Percentiles rank a stretch among this genome's conserved stretches.
Conservation (phyloP, 371 early-diverging fungal species). For the Nosema muscidifuracis region DNA sequence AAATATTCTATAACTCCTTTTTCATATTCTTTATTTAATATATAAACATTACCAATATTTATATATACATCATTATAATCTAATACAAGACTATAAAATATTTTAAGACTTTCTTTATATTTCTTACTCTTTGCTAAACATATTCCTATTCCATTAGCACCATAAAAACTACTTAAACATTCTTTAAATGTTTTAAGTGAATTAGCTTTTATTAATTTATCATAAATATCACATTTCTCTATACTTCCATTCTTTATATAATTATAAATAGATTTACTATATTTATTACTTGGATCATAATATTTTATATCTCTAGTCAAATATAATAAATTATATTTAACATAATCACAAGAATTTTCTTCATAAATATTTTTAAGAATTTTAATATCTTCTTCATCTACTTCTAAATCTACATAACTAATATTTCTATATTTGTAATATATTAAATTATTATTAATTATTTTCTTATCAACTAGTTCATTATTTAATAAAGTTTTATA, state of each 20-base stretch:
- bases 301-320: slow-evolving; percentile 1
- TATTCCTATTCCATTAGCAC: slow-evolving; percentile 38
- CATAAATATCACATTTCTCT: not conserved
- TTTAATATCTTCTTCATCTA: not conserved
- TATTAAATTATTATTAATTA: slow-evolving; percentile 21
- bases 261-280: not conserved
- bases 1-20: slow-evolving; percentile 26
- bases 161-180: slow-evolving; percentile 1
- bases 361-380: not conserved
- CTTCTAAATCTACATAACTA: not conserved
- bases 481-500: slow-evolving; percentile 24
- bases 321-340: slow-evolving; percentile 1
- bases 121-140: slow-evolving; percentile 15
- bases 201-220: not conserved
- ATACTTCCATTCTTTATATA: not conserved
- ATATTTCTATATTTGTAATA: slow-evolving; percentile 13
- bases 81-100: slow-evolving; percentile 12
- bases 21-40: slow-evolving; percentile 16
- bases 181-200: slow-evolving; percentile 7
- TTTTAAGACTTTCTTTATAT: slow-evolving; percentile 8
- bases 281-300: not conserved
- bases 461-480: slow-evolving; percentile 18
- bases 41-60: slow-evolving; percentile 21
- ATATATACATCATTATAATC: slow-evolving; percentile 29
- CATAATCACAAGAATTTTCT: not conserved